Evolutionary conservation across 2,329 filamentous ascomycete genomes (phyloP).

Genomic region (Cryphonectria naterciae): DNA sequence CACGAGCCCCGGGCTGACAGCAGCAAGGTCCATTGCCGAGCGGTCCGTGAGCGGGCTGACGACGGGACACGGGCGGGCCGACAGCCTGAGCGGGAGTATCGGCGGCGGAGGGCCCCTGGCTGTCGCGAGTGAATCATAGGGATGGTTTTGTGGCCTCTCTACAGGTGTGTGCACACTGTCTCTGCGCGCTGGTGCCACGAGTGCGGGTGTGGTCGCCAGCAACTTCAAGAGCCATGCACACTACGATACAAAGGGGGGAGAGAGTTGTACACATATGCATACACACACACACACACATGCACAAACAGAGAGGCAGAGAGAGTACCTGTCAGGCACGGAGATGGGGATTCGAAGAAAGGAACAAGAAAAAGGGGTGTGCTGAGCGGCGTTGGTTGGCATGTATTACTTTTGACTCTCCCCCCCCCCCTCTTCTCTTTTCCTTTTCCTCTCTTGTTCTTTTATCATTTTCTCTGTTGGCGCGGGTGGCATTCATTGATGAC

Average conservation of each 20-base stretch:
- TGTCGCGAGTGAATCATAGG: slow-evolving; percentile 53
- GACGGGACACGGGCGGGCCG: slow-evolving; percentile 73
- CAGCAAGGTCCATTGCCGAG: slow-evolving; percentile 44
- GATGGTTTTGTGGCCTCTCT: slow-evolving; percentile 5
- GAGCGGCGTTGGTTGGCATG: slow-evolving; percentile 3
- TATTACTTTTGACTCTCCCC: not conserved
- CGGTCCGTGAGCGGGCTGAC: slow-evolving; percentile 68
- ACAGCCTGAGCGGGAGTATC: slow-evolving; percentile 81
- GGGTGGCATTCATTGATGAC: slow-evolving; percentile 20
- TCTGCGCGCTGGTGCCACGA: not conserved
- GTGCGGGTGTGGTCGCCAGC: not conserved
- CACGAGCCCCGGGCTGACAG: slow-evolving; percentile 57
- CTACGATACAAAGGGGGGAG: not conserved
- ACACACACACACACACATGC: not conserved
- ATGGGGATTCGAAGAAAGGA: not conserved
- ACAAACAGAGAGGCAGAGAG: not conserved
- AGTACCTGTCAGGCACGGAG: not conserved
- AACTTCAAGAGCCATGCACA: not conserved
- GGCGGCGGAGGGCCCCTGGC: slow-evolving; percentile 61
- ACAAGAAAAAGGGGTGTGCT: too few relatives aligned
- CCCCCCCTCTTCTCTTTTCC: not conserved
- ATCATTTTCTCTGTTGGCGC: not conserved
- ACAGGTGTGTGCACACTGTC: not conserved
- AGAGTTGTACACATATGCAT: not conserved
- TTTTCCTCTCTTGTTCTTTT: not conserved